These are phyloP conservation scores for Fusarium begoniae DNA, from an alignment of 2,329 filamentous ascomycete species.

Conservation along the genomic window DNA sequence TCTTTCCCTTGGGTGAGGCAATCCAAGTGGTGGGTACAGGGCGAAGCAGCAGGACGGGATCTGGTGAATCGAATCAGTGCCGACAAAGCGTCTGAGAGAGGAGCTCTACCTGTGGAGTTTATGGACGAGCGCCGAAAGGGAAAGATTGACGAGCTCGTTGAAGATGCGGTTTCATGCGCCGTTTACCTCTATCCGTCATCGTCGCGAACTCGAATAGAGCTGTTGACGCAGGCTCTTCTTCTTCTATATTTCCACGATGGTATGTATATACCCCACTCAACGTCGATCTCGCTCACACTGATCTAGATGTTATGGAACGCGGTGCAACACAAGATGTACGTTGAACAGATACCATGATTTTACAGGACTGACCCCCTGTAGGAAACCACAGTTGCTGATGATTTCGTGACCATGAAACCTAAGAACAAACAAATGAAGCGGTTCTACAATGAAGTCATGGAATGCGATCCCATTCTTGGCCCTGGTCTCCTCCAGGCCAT, in stretches of 20 bases:
- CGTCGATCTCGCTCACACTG: background rate
- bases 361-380: background rate
- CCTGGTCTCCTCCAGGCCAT: background rate
- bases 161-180: constrained; percentile 13
- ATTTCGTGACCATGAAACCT: constrained; percentile 8
- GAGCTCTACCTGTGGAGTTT: constrained; percentile 8
- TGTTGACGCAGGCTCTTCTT: constrained; percentile 12
- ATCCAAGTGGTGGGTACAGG: constrained; percentile 10
- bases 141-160: constrained; percentile 23
- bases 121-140: constrained; percentile 10
- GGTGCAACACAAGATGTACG: constrained; percentile 15
- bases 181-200: constrained; percentile 21
- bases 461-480: constrained; percentile 10
- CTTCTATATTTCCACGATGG: constrained; percentile 20
- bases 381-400: constrained; percentile 17
- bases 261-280: background rate
- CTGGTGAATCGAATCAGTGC: constrained; percentile 3
- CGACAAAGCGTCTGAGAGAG: constrained; percentile 10
- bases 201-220: background rate
- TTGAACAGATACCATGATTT: accelerated
- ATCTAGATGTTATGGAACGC: constrained; percentile 18
- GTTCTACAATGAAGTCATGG: background rate
- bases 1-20: constrained; percentile 19
- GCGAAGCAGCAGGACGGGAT: background rate
- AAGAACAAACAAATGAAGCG: constrained; percentile 13